These are phyloP conservation scores for Ceriops zippeliana DNA, from an alignment of 345 rosid species.

Conservation along the genomic window DNA sequence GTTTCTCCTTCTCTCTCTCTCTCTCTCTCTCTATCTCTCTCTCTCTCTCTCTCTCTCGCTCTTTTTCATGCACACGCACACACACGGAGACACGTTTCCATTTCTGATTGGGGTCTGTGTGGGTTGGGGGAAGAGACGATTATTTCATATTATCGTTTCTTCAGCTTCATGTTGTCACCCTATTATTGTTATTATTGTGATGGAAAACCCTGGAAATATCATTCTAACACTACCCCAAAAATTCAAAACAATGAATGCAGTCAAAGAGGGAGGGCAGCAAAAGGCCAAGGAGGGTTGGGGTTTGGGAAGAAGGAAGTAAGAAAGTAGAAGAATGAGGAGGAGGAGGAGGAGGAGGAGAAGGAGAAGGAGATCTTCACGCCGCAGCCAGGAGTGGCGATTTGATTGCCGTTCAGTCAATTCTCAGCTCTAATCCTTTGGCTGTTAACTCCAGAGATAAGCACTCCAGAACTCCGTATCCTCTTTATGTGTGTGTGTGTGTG, in stretches of 20 bases:
- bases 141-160: no score
- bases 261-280: no score
- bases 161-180: no score
- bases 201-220: no score
- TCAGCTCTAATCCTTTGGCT: conserved; percentile 60
- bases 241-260: no score
- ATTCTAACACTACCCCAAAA: no score
- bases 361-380: conserved; percentile 51
- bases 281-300: no score
- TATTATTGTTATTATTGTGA: no score
- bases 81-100: background rate
- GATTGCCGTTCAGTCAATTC: conserved; percentile 47
- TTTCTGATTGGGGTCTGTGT: no score
- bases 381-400: conserved; percentile 96
- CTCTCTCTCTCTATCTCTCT: background rate
- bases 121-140: no score
- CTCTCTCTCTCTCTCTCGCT: background rate
- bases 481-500: background rate
- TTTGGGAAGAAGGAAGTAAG: no score
- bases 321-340: background rate
- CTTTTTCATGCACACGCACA: background rate
- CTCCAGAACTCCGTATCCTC: conserved; percentile 95
- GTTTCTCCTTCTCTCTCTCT: background rate
- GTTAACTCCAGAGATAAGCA: conserved; percentile 91
- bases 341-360: background rate